Evolutionary conservation across 345 rosid species (phyloP), one percentile per base, ranked within the genome.

Genomic region (Hibiscus tridactylites): DNA sequence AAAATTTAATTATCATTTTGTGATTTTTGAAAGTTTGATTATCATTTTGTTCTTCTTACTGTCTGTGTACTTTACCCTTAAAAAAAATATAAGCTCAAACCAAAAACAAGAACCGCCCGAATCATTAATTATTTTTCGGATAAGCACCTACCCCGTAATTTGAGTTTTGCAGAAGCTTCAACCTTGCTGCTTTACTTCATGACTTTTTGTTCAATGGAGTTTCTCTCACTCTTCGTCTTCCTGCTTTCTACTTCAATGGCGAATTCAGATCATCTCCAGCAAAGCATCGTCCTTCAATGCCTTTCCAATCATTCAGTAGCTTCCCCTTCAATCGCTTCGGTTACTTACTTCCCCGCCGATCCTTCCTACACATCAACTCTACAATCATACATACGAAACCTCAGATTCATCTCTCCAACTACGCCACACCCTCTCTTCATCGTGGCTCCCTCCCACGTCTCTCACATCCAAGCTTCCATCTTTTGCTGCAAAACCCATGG

Each of bases 401-500:
- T 70, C 6, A 73, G 82, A 12, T 78, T 75, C 67, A 17, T 70
- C 13, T 15, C 72, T 17, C 59, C 82, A 0, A 2, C 69, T 9
- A 77, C 75, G 2, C 78, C 81, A 1, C 81, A 76, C 26, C 88
- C 86, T 8, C 46, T 64, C 2, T 44, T 76, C 60, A 81, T 78
- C n/a, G 13, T 83, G 67, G 71, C 79, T 33, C 75, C 88, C 0
- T 49, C 17, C 8, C 77, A 78, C n/a, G 73, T 57, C n/a, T 75
- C 84, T 46, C 87, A 83, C 60, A 74, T 83, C 63, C 82, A 72
- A 21, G 83, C 83, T 0, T 29, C 89, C 24, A 65, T 86, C 9
- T 4, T 77, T 37, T 81, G 87, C 68, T 26, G 79, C 64, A 75
- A 74, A 46, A 67, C 13, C 37, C 58, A 46, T 11, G 82, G 72